Evolutionary conservation across 2,329 filamentous ascomycete species (phyloP).

Genomic region (Colletotrichum falcatum): DNA sequence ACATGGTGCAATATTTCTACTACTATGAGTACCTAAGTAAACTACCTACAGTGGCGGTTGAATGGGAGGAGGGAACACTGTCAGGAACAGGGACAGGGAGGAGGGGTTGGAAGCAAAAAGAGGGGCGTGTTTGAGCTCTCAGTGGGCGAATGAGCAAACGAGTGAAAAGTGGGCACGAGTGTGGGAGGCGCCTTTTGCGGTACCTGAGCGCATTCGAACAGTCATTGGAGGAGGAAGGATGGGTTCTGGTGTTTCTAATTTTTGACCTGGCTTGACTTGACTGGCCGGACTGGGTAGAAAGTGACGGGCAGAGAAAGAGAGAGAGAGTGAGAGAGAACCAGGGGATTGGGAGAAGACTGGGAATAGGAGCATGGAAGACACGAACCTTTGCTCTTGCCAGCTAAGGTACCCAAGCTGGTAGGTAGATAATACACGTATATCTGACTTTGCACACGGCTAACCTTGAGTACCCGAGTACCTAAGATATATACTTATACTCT

Average conservation of each 20-base stretch:
- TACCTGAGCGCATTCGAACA: constrained; percentile 22
- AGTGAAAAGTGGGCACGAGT: constrained; percentile 1
- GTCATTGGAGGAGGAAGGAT: constrained; percentile 9
- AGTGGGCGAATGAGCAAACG: background rate
- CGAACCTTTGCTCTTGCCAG: background rate
- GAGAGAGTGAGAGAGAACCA: constrained; percentile 6
- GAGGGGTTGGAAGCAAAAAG: background rate
- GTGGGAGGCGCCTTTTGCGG: constrained; percentile 19
- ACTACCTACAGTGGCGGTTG: too few species aligned
- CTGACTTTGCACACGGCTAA: background rate
- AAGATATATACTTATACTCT: too few species aligned
- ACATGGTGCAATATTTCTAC: too few species aligned
- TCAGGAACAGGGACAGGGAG: constrained; percentile 10
- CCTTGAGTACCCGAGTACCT: too few species aligned
- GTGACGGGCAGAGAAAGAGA: constrained; percentile 2
- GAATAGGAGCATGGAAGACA: constrained; percentile 7
- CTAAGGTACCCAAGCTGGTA: too few species aligned
- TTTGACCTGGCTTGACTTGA: constrained; percentile 15
- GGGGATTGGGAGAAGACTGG: constrained; percentile 26
- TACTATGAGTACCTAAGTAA: too few species aligned
- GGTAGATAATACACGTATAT: too few species aligned
- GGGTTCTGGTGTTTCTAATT: constrained; percentile 28
- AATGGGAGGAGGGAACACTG: background rate
- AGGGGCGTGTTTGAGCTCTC: background rate
- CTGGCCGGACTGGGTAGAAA: constrained; percentile 1